Percentiles rank a stretch among this genome's conserved stretches.
Conservation (phyloP, 2,329 filamentous ascomycete genomes). For the Aureobasidium sp. region DNA sequence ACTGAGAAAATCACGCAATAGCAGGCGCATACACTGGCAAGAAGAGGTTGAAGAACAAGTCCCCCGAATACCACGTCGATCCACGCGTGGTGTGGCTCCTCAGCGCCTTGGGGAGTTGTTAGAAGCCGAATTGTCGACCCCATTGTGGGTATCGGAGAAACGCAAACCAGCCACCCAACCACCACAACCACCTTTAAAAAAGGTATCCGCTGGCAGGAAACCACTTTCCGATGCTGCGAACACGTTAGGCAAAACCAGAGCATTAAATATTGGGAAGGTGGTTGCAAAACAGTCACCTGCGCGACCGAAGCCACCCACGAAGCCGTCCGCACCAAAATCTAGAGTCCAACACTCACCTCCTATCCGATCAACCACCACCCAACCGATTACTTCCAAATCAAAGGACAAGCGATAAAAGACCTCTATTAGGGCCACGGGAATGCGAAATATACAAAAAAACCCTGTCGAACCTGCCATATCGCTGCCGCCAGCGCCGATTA, state of each 20-base stretch:
- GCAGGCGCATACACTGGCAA: not conserved
- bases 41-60: not conserved
- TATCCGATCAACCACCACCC: not conserved
- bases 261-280: not conserved
- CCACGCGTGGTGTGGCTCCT: not conserved
- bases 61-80: not conserved
- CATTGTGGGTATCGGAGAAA: not conserved
- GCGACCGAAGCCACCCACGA: not conserved
- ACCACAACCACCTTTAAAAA: not conserved
- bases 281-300: not conserved
- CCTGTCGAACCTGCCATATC: not conserved
- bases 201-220: not conserved
- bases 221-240: not conserved
- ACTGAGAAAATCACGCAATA: not conserved
- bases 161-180: not conserved
- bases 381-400: not conserved
- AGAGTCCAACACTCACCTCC: not conserved
- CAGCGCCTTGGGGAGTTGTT: not conserved
- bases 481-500: not conserved
- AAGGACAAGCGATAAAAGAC: not conserved
- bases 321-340: not conserved
- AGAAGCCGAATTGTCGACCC: not conserved
- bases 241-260: not conserved
- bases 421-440: not conserved
- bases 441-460: not conserved